Evolutionary conservation across 768 basidiomycete species (phyloP).

Genomic region (Macrolepiota fuliginosa): DNA sequence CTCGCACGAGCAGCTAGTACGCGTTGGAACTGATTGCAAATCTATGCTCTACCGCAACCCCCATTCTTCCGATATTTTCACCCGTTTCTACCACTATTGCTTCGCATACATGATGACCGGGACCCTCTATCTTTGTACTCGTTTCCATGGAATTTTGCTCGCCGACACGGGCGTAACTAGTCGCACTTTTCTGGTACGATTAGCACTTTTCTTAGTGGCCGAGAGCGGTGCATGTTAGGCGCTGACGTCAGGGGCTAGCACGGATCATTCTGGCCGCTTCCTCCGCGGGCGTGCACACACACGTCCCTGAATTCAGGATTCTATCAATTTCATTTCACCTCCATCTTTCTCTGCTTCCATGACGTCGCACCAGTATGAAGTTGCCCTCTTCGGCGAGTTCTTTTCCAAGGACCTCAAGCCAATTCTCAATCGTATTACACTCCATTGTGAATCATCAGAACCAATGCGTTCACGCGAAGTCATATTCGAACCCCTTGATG

Average conservation of each 20-base stretch:
- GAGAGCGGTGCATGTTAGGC: too few relatives aligned
- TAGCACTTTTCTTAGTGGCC: too few relatives aligned
- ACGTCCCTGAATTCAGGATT: neutral
- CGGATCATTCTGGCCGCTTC: neutral
- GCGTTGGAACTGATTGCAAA: neutral
- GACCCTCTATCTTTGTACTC: neutral
- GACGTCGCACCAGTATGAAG: constrained; percentile 70
- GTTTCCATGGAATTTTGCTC: neutral
- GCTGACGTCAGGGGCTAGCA: neutral
- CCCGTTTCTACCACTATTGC: neutral
- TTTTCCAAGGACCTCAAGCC: constrained; percentile 72
- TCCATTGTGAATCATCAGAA: constrained; percentile 76
- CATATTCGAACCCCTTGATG: constrained; percentile 79
- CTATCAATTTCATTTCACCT: neutral
- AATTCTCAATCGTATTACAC: constrained; percentile 77
- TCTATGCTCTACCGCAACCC: neutral
- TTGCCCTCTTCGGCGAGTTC: constrained; percentile 82
- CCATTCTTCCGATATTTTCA: neutral
- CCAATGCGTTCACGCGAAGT: constrained; percentile 75
- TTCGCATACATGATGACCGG: neutral
- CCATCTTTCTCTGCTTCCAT: constrained; percentile 24
- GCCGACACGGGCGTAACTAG: neutral
- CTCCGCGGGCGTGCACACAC: neutral
- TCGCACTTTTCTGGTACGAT: too few relatives aligned
- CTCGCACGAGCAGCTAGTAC: neutral